Conservation (phyloP, 768 basidiomycete genomes). For the Crepidotus variabilis region DNA sequence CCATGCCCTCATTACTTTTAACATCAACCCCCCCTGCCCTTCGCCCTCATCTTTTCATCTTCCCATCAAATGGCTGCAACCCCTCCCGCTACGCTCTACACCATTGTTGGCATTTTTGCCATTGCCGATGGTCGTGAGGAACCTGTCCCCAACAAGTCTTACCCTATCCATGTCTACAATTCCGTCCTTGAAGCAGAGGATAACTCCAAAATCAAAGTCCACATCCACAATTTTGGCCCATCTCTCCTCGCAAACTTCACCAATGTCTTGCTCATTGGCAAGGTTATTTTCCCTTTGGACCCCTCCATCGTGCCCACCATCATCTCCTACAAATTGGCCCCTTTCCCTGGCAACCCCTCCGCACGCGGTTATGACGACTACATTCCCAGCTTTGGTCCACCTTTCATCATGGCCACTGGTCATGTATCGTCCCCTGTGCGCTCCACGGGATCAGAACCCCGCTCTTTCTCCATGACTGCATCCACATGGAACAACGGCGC, state of each 20-base stretch:
- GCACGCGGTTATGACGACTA: not conserved
- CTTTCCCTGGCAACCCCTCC: not conserved
- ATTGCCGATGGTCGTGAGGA: not conserved
- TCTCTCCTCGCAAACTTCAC: not conserved
- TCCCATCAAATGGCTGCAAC: too few species aligned
- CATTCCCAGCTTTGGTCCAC: not conserved
- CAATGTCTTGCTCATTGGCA: not conserved
- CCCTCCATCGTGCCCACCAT: not conserved
- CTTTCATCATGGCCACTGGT: not conserved
- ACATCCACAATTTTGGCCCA: not conserved
- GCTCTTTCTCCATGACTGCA: not conserved
- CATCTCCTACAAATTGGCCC: not conserved
- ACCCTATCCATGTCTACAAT: not conserved
- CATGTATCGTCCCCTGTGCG: not conserved
- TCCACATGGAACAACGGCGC: not conserved
- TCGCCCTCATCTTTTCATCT: not conserved
- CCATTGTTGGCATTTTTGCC: not conserved
- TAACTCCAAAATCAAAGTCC: too few species aligned
- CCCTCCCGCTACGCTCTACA: not conserved
- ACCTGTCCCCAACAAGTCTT: not conserved
- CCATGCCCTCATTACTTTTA: too few species aligned
- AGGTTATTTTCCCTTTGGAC: not conserved
- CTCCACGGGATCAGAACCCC: not conserved
- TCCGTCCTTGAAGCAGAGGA: not conserved
- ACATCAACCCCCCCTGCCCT: too few species aligned